These are phyloP conservation scores for Thuja plicata DNA, from an alignment of 83 land plant species.

Conservation along the genomic window DNA sequence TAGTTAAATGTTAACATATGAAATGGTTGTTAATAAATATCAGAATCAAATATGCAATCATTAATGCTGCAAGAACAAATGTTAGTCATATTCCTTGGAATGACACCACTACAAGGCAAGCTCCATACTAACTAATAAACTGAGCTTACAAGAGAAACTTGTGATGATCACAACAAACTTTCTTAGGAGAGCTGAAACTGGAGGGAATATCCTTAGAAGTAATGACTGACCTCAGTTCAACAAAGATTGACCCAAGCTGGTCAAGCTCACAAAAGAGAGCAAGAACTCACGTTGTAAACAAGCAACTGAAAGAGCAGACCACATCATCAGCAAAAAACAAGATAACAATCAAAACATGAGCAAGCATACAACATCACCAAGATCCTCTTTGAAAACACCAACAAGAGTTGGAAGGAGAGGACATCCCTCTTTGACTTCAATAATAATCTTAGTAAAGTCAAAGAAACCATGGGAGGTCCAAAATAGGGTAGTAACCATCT, in stretches of 20 bases:
- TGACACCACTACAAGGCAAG: not conserved
- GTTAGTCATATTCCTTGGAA: not conserved
- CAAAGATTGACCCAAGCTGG: not conserved
- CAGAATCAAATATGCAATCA: not conserved
- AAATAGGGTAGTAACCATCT: not conserved
- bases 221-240: not conserved
- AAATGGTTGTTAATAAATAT: not conserved
- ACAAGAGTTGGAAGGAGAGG: not conserved
- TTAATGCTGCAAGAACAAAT: not conserved
- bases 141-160: too few species aligned
- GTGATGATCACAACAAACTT: too few species aligned
- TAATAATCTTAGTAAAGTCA: not conserved
- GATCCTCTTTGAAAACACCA: too few species aligned
- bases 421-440: not conserved
- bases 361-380: too few species aligned
- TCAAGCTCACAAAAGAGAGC: not conserved
- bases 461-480: not conserved
- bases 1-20: not conserved
- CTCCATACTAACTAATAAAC: not conserved
- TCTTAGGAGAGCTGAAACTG: too few species aligned
- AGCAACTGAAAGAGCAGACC: not conserved
- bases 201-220: not conserved
- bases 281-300: not conserved
- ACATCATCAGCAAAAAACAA: too few species aligned
- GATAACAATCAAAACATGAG: too few species aligned